These are phyloP conservation scores for Populus hybrid DNA, from an alignment of 441 rosid species.

Conservation along the genomic window DNA sequence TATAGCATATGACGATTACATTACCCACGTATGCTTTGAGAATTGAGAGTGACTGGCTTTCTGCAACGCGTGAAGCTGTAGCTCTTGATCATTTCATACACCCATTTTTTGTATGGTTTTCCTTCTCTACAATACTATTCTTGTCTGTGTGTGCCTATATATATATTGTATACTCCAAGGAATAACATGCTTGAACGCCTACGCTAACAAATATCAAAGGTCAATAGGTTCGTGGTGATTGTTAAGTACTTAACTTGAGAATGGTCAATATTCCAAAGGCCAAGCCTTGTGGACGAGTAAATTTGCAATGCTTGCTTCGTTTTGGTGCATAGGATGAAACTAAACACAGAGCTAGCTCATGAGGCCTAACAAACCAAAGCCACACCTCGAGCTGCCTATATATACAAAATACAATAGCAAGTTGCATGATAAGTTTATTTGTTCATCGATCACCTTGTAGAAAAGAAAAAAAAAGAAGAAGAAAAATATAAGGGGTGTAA, in stretches of 20 bases:
- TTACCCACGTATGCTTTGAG: neutral
- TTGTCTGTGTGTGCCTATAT: too few species aligned
- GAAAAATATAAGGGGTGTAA: rapidly evolving
- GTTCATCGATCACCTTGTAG: too few species aligned
- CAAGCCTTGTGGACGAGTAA: neutral
- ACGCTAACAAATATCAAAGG: neutral
- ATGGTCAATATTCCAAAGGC: neutral
- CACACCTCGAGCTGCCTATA: too few species aligned
- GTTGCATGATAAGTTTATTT: too few species aligned
- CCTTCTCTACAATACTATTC: neutral
- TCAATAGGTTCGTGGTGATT: neutral
- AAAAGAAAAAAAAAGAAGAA: too few species aligned
- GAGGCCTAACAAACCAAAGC: too few species aligned
- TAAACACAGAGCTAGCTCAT: too few species aligned
- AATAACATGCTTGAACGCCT: neutral
- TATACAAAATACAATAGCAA: too few species aligned
- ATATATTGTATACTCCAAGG: too few species aligned
- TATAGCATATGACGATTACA: neutral
- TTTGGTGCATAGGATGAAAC: too few species aligned
- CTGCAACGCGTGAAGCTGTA: neutral
- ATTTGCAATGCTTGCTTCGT: too few species aligned
- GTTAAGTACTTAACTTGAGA: neutral
- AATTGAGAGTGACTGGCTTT: neutral
- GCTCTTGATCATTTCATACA: neutral
- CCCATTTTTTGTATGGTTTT: neutral